phyloP scores from a whole-genome alignment of 306 rosid genomes.

The Rubus parviflorus region DNA sequence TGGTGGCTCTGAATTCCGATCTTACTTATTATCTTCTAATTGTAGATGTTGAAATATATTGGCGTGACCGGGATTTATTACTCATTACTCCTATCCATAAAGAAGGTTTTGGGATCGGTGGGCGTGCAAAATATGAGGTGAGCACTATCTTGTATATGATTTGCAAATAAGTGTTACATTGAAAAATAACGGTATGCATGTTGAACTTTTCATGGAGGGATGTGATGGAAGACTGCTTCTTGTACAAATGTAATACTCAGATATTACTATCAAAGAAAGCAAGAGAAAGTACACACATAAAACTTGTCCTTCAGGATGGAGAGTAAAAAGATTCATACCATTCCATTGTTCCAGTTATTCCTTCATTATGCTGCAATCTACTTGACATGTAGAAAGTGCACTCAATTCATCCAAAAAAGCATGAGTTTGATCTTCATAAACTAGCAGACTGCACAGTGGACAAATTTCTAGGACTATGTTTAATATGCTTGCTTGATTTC shows the following conservation, averaged over 20 bases:
- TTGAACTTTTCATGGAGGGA: neutral
- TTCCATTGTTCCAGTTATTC: neutral
- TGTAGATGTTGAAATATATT: slow-evolving; percentile 64
- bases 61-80: slow-evolving; percentile 53
- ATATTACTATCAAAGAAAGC: neutral
- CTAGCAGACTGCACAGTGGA: neutral
- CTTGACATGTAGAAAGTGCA: neutral
- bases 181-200: neutral
- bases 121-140: slow-evolving; percentile 73
- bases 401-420: neutral
- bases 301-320: slow-evolving; percentile 2
- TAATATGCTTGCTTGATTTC: neutral
- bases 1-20: neutral
- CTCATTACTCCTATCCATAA: slow-evolving; percentile 43
- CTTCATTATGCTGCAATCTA: slow-evolving; percentile 6
- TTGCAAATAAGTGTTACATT: neutral
- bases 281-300: neutral
- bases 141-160: slow-evolving; percentile 7
- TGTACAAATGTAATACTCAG: neutral
- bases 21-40: slow-evolving; percentile 21
- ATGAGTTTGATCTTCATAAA: neutral
- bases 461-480: neutral
- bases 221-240: neutral
- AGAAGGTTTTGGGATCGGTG: slow-evolving; percentile 68
- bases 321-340: neutral